Evolutionary conservation across 2,329 filamentous ascomycete genomes (phyloP).

Genomic region (Alternaria sp.): DNA sequence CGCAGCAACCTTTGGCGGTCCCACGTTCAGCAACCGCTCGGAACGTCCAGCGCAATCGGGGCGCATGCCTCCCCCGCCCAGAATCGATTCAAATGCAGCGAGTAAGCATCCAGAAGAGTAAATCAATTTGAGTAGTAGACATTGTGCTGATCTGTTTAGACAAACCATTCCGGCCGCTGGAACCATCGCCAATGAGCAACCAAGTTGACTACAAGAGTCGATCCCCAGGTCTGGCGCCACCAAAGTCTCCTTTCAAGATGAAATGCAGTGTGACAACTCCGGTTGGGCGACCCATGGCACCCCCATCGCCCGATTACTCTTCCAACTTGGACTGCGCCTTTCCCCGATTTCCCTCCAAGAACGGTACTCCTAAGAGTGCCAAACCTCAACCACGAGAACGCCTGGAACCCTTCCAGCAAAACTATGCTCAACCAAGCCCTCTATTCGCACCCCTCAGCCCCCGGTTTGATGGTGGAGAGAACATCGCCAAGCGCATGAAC

Average conservation of each 20-base stretch:
- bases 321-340: constrained; percentile 59
- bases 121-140: background rate
- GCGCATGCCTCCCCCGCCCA: constrained; percentile 57
- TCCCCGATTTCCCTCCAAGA: constrained; percentile 58
- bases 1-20: constrained; percentile 37
- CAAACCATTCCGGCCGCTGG: constrained; percentile 42
- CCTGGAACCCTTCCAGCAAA: constrained; percentile 33
- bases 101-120: constrained; percentile 55
- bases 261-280: constrained; percentile 46
- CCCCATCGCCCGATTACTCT: constrained; percentile 41
- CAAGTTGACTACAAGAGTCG: constrained; percentile 32
- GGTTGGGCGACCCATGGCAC: constrained; percentile 38
- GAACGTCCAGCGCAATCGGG: constrained; percentile 47
- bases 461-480: constrained; percentile 48
- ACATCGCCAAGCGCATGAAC: constrained; percentile 67
- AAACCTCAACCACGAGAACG: constrained; percentile 29
- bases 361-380: constrained; percentile 29
- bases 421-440: constrained; percentile 43
- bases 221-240: constrained; percentile 30
- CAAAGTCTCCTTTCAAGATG: constrained; percentile 37
- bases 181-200: constrained; percentile 36
- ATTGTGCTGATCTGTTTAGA: constrained; percentile 35
- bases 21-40: constrained; percentile 37
- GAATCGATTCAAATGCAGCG: constrained; percentile 63
- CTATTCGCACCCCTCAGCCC: constrained; percentile 59